phyloP scores from a whole-genome alignment of 2,329 filamentous ascomycete genomes.

The Pseudocercospora vitis region DNA sequence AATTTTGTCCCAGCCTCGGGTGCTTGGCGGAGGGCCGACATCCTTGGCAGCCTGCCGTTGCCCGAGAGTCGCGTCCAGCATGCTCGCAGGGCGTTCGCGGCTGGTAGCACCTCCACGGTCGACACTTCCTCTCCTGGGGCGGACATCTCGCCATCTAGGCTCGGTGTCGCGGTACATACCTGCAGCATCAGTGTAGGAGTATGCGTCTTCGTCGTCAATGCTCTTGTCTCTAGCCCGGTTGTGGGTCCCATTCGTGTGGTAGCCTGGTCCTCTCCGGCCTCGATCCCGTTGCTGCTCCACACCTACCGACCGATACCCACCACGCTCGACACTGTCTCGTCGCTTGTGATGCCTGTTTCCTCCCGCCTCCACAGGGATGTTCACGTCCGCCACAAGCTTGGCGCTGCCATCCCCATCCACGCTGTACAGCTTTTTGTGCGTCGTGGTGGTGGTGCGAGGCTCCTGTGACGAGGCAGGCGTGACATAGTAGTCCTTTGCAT shows the following conservation, averaged over 20 bases:
- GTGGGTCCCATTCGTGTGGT: constrained; percentile 34
- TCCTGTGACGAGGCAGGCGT: constrained; percentile 38
- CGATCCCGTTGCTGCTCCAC: constrained; percentile 29
- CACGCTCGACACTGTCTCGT: constrained; percentile 36
- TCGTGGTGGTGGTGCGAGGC: constrained; percentile 31
- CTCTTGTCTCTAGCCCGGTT: constrained; percentile 30
- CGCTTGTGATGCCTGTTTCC: constrained; percentile 41
- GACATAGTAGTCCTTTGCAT: constrained; percentile 41
- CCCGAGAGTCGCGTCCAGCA: constrained; percentile 40
- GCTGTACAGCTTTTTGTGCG: constrained; percentile 52
- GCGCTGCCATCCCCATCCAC: constrained; percentile 47
- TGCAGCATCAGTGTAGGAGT: constrained; percentile 52
- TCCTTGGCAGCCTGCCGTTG: constrained; percentile 39
- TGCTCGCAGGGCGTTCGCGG: constrained; percentile 48
- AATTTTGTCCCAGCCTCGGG: constrained; percentile 69
- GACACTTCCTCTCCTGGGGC: constrained; percentile 47
- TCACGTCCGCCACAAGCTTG: constrained; percentile 41
- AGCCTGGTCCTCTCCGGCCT: constrained; percentile 29
- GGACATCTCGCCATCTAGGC: constrained; percentile 44
- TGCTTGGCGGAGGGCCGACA: constrained; percentile 63
- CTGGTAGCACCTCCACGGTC: constrained; percentile 40
- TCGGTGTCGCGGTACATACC: constrained; percentile 54
- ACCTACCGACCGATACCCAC: constrained; percentile 27
- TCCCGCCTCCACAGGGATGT: constrained; percentile 41
- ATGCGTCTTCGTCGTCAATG: constrained; percentile 46